Percentiles rank a stretch among this genome's conserved stretches.
Evolutionary conservation across 1,284 basidiomycete genomes (phyloP).

Genomic region (Wolfiporia cocos): DNA sequence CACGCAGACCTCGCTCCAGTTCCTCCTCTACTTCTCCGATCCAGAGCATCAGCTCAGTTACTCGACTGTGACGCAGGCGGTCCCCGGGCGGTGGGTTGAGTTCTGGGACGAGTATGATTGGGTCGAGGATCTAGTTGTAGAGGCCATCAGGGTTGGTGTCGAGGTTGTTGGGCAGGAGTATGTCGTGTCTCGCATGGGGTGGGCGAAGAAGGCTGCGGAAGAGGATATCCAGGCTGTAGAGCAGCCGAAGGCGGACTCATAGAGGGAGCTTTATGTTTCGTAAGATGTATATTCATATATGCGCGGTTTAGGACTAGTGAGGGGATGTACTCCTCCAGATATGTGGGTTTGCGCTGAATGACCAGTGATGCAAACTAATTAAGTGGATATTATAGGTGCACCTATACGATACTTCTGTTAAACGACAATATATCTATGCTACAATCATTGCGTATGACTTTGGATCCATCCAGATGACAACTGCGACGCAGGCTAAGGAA

Average conservation of each 20-base stretch:
- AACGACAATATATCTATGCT: not conserved
- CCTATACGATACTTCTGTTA: too few species aligned
- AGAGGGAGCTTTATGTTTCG: not conserved
- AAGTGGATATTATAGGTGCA: too few species aligned
- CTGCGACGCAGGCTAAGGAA: not conserved
- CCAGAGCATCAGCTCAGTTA: conserved; percentile 74
- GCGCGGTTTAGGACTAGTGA: too few species aligned
- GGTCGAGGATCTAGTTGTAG: conserved; percentile 92
- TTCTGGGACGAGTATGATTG: conserved; percentile 91
- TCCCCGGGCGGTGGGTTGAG: conserved; percentile 78
- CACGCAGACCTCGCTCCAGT: conserved; percentile 63
- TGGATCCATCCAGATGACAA: not conserved
- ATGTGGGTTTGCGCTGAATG: too few species aligned
- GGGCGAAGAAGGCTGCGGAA: conserved; percentile 33
- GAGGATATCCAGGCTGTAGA: conserved; percentile 17
- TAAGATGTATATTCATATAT: too few species aligned
- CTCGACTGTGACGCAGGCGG: conserved; percentile 74
- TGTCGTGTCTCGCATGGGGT: conserved; percentile 76
- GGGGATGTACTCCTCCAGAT: too few species aligned
- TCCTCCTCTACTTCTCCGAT: conserved; percentile 80
- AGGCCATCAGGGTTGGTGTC: conserved; percentile 73
- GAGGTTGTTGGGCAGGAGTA: conserved; percentile 90
- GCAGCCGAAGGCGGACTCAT: conserved; percentile 9
- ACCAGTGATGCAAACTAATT: too few species aligned
- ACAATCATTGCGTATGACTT: too few species aligned